Evolutionary conservation across 1,139 yeast species (phyloP).

Genomic region (Taphrina betulina): DNA sequence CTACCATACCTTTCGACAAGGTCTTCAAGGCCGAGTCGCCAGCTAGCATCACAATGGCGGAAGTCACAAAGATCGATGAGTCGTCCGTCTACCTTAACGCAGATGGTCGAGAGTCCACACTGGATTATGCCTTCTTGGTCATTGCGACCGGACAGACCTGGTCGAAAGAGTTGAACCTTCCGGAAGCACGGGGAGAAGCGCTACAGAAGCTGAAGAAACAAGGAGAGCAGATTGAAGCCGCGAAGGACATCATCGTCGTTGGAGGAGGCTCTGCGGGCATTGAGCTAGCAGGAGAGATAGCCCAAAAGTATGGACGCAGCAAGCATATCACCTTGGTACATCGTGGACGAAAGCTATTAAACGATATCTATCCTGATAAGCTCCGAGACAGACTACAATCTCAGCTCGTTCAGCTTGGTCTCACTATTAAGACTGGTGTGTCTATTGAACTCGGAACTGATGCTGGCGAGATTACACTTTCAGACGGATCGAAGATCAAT

Average conservation of each 20-base stretch:
- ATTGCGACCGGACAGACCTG: constrained; percentile 26
- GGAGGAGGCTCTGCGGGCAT: constrained; percentile 32
- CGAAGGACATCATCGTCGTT: constrained; percentile 16
- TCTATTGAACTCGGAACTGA: constrained; percentile 4
- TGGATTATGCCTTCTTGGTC: constrained; percentile 16
- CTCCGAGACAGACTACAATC: constrained; percentile 10
- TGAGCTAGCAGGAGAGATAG: constrained; percentile 31
- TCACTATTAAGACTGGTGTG: not conserved
- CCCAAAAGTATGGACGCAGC: not conserved
- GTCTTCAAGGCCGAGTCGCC: constrained; percentile 1
- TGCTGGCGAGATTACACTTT: constrained; percentile 8
- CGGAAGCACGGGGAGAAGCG: constrained; percentile 21
- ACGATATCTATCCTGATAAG: constrained; percentile 22
- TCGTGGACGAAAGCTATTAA: constrained; percentile 6
- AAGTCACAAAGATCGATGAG: constrained; percentile 12
- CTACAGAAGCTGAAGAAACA: constrained; percentile 6
- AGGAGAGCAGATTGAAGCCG: constrained; percentile 6
- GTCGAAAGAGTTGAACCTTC: constrained; percentile 18
- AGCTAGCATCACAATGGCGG: constrained; percentile 8
- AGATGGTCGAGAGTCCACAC: not conserved
- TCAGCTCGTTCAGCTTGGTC: constrained; percentile 22
- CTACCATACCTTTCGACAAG: constrained; percentile 22
- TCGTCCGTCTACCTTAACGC: not conserved
- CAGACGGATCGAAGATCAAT: not conserved
- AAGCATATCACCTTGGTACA: constrained; percentile 21